Base-by-base conservation (phyloP, 208 protist genomes). In the Angomonas deanei region DNA sequence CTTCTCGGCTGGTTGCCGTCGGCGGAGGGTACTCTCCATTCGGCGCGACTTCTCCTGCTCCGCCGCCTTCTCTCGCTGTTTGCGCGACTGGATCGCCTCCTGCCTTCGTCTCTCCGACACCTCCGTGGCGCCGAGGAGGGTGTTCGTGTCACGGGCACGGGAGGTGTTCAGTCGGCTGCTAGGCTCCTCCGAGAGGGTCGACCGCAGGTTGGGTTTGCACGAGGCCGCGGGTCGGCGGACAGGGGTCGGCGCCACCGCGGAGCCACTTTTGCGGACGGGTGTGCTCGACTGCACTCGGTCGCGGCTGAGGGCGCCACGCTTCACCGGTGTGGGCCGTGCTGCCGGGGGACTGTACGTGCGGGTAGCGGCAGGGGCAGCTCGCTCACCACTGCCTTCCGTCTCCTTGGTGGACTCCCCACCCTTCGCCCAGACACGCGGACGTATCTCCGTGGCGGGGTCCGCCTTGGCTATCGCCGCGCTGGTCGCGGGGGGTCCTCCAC, bases 31-130 rank as follows among this genome's bases (percentile, higher is more conserved):
- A 13, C 48, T 58, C 15, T 26, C 36, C 31, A 58, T 50, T 34
- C 65, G 23, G 6, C 61, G 32, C 0, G 46, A 42, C 3, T 48
- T 48, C 36, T 63, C 63, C 63, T 82, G 72, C 56, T 60, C 68
- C 17, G 61, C 68, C 3, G 68, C 62, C 55, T 56, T 62, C 64
- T 82, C 76, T 4, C 73, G 62, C 31, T 72, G 66, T 10, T 66
- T 30, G 31, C 69, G 65, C n/a, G 70, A 61, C n/a, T 60, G 55
- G 47, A 84, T 39, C 32, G 71, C 77, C 38, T 78, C 69, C 58
- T 77, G 66, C 1, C 77, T 72, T 8, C 77, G 64, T 30, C 69
- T 34, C 56, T 80, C 77, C 27, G 72, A 66, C 10, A 84, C 60
- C 10, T 61, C 47, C 0, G 72, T 84, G 17, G 73, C 61, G 17